Conservation (phyloP, 768 basidiomycete genomes). For the Porphyrellus cyaneotinctus region DNA sequence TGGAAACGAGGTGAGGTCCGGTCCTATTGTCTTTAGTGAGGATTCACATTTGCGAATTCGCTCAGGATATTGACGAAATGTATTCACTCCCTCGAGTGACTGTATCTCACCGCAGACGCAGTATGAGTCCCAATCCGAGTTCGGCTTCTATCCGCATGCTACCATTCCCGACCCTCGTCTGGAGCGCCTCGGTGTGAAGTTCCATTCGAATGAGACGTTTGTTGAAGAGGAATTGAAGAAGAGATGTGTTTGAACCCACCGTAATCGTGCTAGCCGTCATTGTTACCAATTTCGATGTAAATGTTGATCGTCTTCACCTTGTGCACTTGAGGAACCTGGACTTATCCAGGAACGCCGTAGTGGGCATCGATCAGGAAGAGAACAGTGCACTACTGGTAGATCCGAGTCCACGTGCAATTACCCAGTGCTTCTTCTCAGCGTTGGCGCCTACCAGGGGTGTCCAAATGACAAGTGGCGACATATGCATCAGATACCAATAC, state of each 20-base stretch:
- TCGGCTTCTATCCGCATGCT: slow-evolving; percentile 18
- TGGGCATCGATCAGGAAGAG: too few species aligned
- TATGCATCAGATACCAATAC: background rate
- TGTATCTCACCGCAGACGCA: slow-evolving; percentile 1
- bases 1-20: slow-evolving; percentile 24
- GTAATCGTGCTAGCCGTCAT: background rate
- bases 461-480: background rate
- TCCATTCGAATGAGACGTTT: slow-evolving; percentile 19
- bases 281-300: background rate
- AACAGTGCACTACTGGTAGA: too few species aligned
- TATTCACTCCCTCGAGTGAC: background rate
- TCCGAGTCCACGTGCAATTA: too few species aligned
- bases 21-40: too few species aligned
- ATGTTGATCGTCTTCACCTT: background rate
- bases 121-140: slow-evolving; percentile 25
- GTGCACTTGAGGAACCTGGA: too few species aligned
- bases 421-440: background rate
- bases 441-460: background rate
- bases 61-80: slow-evolving; percentile 22
- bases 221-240: slow-evolving; percentile 20
- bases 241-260: slow-evolving; percentile 8
- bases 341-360: too few species aligned
- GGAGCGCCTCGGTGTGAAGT: slow-evolving; percentile 24
- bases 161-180: slow-evolving; percentile 27
- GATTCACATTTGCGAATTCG: background rate